These are phyloP conservation scores for Ramichloridium luteum DNA, from an alignment of 2,329 filamentous ascomycete genomes.

Conservation along the genomic window DNA sequence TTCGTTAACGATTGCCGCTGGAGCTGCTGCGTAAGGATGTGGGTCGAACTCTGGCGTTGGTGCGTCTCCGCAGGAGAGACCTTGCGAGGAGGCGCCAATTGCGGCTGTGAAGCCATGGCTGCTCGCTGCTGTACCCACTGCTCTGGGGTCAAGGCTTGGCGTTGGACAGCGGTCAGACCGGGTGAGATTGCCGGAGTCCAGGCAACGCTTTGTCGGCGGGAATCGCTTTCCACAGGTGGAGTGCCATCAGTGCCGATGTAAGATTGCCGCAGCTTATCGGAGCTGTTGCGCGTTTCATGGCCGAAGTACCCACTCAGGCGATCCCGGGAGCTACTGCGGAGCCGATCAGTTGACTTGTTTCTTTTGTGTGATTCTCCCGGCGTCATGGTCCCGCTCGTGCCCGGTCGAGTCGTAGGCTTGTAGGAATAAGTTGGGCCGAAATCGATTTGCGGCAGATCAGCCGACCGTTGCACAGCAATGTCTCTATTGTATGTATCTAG, in stretches of 20 bases:
- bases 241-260: slow-evolving; percentile 13
- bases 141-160: slow-evolving; percentile 55
- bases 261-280: not conserved
- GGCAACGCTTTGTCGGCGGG: slow-evolving; percentile 55
- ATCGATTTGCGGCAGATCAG: slow-evolving; percentile 61
- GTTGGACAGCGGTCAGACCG: slow-evolving; percentile 34
- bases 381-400: slow-evolving; percentile 41
- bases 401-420: slow-evolving; percentile 41
- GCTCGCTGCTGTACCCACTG: slow-evolving; percentile 74
- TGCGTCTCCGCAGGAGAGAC: slow-evolving; percentile 17
- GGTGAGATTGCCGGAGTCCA: slow-evolving; percentile 62
- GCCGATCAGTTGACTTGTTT: slow-evolving; percentile 17
- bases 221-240: slow-evolving; percentile 19
- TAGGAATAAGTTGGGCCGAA: slow-evolving; percentile 78
- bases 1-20: slow-evolving; percentile 17
- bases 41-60: slow-evolving; percentile 15
- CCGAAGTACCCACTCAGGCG: slow-evolving; percentile 7
- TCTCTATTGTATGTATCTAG: slow-evolving; percentile 25
- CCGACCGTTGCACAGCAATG: slow-evolving; percentile 24
- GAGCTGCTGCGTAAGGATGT: slow-evolving; percentile 8
- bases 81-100: slow-evolving; percentile 31
- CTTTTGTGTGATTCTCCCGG: slow-evolving; percentile 18
- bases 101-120: slow-evolving; percentile 39
- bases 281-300: slow-evolving; percentile 4
- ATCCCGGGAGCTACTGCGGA: slow-evolving; percentile 16